A percentile compares a stretch with the other conserved stretches of the same genome.
Conservation (phyloP, 1,139 yeast genomes). For the Saccharomyces hybrid region DNA sequence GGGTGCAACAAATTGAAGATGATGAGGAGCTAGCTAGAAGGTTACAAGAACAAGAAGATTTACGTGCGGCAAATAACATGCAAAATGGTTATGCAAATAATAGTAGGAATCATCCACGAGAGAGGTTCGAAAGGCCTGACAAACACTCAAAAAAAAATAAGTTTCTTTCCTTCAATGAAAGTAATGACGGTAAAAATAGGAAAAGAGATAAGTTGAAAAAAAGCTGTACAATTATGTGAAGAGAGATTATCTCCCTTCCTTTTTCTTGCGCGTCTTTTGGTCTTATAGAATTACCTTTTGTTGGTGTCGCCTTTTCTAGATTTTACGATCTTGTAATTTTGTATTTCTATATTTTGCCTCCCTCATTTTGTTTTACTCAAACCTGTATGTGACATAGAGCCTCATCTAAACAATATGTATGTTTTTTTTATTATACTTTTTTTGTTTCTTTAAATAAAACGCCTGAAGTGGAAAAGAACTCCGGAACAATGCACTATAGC, state of each 20-base stretch:
- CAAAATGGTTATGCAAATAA: no score
- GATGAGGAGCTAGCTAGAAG: no score
- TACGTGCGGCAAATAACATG: no score
- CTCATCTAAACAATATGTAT: background rate
- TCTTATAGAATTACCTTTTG: background rate
- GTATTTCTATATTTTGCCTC: background rate
- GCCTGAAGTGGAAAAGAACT: background rate
- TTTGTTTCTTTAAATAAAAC: background rate
- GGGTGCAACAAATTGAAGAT: no score
- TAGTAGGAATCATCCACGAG: no score
- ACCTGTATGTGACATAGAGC: background rate
- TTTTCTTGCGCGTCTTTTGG: background rate
- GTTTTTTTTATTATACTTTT: background rate
- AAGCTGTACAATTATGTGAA: conserved; percentile 21
- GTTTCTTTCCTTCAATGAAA: no score
- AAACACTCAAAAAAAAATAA: no score
- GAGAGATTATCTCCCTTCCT: no score
- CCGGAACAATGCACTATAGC: background rate
- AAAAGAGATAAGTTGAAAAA: conserved; percentile 19
- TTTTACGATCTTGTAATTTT: background rate
- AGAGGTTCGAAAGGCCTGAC: no score
- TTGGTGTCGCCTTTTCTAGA: background rate
- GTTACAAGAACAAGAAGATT: no score
- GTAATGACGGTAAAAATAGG: no score
- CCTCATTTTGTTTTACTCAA: background rate